Evolutionary conservation across 495 filamentous ascomycete species (phyloP).

Genomic region (Hapsidospora chrysogenum): DNA sequence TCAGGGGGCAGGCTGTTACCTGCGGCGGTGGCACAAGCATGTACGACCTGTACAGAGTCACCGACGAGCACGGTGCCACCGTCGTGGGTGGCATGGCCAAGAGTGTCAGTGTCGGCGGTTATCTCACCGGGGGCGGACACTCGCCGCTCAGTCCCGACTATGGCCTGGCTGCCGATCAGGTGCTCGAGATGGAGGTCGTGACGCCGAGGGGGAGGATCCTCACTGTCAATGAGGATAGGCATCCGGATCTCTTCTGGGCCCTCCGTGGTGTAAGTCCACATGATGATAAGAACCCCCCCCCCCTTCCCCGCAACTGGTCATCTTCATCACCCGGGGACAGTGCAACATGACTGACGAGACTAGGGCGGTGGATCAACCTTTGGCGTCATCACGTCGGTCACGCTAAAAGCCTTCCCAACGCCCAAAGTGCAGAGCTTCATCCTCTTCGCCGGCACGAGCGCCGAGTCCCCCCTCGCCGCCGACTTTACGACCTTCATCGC

Average conservation of each 20-base stretch:
- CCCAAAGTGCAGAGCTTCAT: constrained; percentile 9
- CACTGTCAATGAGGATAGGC: constrained; percentile 21
- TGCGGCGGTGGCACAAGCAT: constrained; percentile 37
- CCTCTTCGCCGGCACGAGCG: constrained; percentile 6
- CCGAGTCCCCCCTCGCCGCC: constrained; percentile 5
- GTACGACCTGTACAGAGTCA: constrained; percentile 24
- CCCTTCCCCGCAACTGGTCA: too few species aligned
- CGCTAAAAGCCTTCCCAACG: constrained; percentile 21
- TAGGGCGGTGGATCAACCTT: constrained; percentile 48
- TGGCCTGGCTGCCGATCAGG: constrained; percentile 43
- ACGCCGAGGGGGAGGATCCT: constrained; percentile 25
- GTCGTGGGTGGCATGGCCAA: constrained; percentile 28
- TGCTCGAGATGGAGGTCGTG: constrained; percentile 40
- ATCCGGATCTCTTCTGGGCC: constrained; percentile 43
- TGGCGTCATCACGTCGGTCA: constrained; percentile 42
- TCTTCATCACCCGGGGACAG: constrained; percentile 11
- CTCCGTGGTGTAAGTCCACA: constrained; percentile 37
- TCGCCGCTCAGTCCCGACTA: constrained; percentile 27
- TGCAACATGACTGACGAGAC: constrained; percentile 8
- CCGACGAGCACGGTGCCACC: constrained; percentile 18
- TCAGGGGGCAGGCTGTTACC: constrained; percentile 26
- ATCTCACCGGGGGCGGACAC: constrained; percentile 44
- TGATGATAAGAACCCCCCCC: too few species aligned
- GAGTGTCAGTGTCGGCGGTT: constrained; percentile 33
- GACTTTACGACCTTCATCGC: constrained; percentile 20